phyloP scores from a whole-genome alignment of 257 asterid genomes.

The Salvia miltiorrhiza region DNA sequence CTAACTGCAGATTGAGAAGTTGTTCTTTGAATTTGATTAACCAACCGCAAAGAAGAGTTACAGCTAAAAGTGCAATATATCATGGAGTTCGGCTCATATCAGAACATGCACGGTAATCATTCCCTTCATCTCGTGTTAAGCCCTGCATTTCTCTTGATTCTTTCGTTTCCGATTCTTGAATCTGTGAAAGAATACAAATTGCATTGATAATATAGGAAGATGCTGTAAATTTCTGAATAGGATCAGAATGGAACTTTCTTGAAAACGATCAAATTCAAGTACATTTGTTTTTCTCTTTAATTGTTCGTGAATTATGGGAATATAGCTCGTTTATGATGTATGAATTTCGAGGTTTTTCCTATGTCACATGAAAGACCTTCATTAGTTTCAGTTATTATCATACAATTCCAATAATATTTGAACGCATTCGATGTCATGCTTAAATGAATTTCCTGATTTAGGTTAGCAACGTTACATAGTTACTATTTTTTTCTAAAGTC shows the following conservation, averaged over 20 bases:
- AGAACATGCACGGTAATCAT: conserved; percentile 14
- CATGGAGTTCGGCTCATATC: conserved; percentile 29
- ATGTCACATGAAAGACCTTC: neutral
- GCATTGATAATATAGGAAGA: neutral
- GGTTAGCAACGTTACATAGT: neutral
- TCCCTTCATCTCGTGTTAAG: conserved; percentile 1
- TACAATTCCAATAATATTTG: neutral
- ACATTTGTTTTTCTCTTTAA: neutral
- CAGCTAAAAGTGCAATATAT: conserved; percentile 1
- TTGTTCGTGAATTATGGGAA: neutral
- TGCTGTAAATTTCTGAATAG: neutral
- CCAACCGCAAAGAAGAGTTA: neutral
- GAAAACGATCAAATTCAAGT: neutral
- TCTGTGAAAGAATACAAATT: neutral
- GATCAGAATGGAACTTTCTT: neutral
- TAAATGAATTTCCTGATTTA: neutral
- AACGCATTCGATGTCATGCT: neutral
- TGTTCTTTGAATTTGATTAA: neutral
- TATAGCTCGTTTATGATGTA: neutral
- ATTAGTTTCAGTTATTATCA: neutral
- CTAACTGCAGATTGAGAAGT: conserved; percentile 14
- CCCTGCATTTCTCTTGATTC: neutral
- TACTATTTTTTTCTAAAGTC: neutral
- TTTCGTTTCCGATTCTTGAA: neutral
- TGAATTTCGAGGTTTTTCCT: neutral